Evolutionary conservation across 352 stramenopile species (phyloP).

Genomic region (Phytopythium boreale): DNA sequence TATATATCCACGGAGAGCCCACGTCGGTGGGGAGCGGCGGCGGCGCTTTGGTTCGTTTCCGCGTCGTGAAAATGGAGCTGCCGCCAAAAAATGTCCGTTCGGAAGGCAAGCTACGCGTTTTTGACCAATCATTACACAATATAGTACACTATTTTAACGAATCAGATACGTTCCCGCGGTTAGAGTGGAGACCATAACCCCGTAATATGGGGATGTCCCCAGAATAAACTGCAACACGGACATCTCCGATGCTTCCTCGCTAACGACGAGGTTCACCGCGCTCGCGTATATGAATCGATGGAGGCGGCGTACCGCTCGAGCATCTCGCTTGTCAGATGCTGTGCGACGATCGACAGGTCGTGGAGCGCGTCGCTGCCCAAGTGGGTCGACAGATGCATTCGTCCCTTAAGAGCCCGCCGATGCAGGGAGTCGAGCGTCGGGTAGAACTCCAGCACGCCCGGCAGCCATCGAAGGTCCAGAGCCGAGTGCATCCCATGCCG

Average conservation of each 20-base stretch:
- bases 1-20: background rate
- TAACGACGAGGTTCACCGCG: too few species aligned
- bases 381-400: constrained; percentile 26
- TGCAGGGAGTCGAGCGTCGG: constrained; percentile 34
- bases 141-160: background rate
- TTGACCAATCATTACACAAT: background rate
- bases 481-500: constrained; percentile 7
- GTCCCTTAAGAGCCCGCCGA: constrained; percentile 46
- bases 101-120: background rate
- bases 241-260: too few species aligned
- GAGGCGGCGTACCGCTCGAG: constrained; percentile 46
- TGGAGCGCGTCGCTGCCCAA: constrained; percentile 21
- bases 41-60: background rate
- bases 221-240: background rate
- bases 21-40: background rate
- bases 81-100: background rate
- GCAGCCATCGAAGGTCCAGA: constrained; percentile 45
- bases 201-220: background rate
- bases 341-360: constrained; percentile 40
- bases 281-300: constrained; percentile 42
- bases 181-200: too few species aligned
- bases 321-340: constrained; percentile 27
- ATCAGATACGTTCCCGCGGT: background rate
- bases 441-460: constrained; percentile 42
- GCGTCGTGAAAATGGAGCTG: background rate